Evolutionary conservation across 345 rosid genomes (phyloP).

Genomic region (Psidium guajava): DNA sequence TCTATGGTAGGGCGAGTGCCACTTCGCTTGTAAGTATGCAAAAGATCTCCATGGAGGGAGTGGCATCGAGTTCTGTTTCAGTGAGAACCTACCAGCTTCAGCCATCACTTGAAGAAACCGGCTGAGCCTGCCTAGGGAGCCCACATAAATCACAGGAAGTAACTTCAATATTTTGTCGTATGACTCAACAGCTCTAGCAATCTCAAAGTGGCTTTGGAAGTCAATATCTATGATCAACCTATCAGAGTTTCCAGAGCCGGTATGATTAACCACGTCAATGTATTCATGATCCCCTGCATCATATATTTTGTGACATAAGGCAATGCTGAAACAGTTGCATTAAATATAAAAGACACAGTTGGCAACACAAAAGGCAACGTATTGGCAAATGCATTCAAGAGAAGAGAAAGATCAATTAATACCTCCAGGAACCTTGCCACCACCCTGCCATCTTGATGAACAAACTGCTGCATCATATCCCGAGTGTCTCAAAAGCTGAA

Average conservation of each 20-base stretch:
- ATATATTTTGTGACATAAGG: background rate
- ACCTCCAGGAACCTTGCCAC: constrained; percentile 94
- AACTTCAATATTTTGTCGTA: constrained; percentile 63
- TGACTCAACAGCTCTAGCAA: constrained; percentile 85
- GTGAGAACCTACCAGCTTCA: constrained; percentile 69
- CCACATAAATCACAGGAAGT: constrained; percentile 73
- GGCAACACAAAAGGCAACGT: background rate
- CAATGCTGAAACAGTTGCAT: background rate
- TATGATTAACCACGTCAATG: constrained; percentile 52
- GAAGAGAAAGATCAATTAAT: constrained; percentile 5
- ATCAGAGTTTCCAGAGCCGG: constrained; percentile 34
- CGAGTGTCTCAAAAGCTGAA: constrained; percentile 61
- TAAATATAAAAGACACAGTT: background rate
- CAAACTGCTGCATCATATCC: constrained; percentile 89
- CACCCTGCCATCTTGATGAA: constrained; percentile 67
- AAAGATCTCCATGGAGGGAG: constrained; percentile 97
- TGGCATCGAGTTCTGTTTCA: constrained; percentile 91
- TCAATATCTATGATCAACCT: constrained; percentile 79
- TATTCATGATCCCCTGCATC: constrained; percentile 82
- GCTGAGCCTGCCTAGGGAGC: constrained; percentile 46
- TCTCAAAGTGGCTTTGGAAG: constrained; percentile 86
- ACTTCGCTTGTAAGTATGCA: constrained; percentile 73
- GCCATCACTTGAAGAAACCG: constrained; percentile 84
- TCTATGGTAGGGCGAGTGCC: constrained; percentile 64
- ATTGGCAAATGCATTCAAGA: background rate